Evolutionary conservation across 805 yeast species (phyloP).

Genomic region (Ogataea methylovora): DNA sequence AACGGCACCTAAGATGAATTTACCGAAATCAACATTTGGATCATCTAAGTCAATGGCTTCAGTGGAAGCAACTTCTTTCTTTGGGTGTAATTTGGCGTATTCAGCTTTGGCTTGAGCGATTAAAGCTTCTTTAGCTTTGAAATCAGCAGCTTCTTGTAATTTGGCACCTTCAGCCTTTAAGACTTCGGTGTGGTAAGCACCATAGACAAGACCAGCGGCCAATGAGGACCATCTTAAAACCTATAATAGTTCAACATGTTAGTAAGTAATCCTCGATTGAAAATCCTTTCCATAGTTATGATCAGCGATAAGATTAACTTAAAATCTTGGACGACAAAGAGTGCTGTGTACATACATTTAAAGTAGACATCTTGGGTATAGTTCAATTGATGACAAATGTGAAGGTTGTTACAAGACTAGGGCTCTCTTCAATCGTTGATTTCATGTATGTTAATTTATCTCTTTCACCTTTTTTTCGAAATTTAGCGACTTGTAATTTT

Average conservation of each 20-base stretch:
- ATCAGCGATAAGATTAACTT: no score
- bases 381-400: no score
- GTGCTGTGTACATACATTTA: slow-evolving; percentile 31
- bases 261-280: not conserved
- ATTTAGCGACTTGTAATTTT: no score
- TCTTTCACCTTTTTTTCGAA: no score
- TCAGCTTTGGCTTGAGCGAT: slow-evolving; percentile 86
- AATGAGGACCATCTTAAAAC: slow-evolving; percentile 91
- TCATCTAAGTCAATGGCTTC: slow-evolving; percentile 72
- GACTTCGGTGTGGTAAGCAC: slow-evolving; percentile 74
- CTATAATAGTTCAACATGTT: slow-evolving; percentile 23
- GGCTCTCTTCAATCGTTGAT: no score
- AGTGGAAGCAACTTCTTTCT: slow-evolving; percentile 34
- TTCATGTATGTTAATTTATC: no score
- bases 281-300: not conserved
- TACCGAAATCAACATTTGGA: slow-evolving; percentile 81
- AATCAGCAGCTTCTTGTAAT: slow-evolving; percentile 51
- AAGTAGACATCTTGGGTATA: slow-evolving; percentile 36
- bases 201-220: slow-evolving; percentile 83
- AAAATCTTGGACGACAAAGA: no score
- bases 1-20: slow-evolving; percentile 57
- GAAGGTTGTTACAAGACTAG: no score
- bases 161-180: slow-evolving; percentile 54
- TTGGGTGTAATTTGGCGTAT: slow-evolving; percentile 57
- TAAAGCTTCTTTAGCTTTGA: slow-evolving; percentile 60